Conservation (phyloP, 371 early-diverging fungal genomes). For the Zychaea mexicana region DNA sequence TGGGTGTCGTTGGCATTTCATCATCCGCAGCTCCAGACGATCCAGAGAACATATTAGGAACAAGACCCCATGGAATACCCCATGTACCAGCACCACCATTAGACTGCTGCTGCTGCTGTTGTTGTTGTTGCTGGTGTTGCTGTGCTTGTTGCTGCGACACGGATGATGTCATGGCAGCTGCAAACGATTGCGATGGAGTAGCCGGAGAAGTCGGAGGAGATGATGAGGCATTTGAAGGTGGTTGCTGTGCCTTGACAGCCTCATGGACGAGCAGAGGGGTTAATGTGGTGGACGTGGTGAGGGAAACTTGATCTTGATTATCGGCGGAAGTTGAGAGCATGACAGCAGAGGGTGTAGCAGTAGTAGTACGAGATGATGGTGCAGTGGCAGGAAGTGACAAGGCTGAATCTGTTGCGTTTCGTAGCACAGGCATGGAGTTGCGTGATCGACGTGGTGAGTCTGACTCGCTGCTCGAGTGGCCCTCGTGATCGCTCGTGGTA, state of each 20-base stretch:
- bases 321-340: slow-evolving; percentile 40
- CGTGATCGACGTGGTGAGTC: slow-evolving; percentile 3
- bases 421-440: slow-evolving; percentile 8
- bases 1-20: slow-evolving; percentile 7
- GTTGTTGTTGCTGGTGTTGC: slow-evolving; percentile 5
- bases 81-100: slow-evolving; percentile 24
- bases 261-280: slow-evolving; percentile 45
- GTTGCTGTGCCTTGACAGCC: slow-evolving; percentile 32
- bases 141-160: slow-evolving; percentile 5
- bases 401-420: slow-evolving; percentile 1
- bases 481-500: slow-evolving; percentile 3
- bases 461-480: not conserved
- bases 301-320: slow-evolving; percentile 20
- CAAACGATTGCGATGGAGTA: slow-evolving; percentile 25
- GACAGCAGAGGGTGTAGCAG: slow-evolving; percentile 23
- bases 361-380: slow-evolving; percentile 4
- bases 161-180: slow-evolving; percentile 16
- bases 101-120: slow-evolving; percentile 4
- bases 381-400: not conserved
- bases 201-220: slow-evolving; percentile 26
- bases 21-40: slow-evolving; percentile 1
- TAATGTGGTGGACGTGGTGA: slow-evolving; percentile 40
- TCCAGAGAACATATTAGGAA: slow-evolving; percentile 32
- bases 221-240: slow-evolving; percentile 12
- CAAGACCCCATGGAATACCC: slow-evolving; percentile 55